Evolutionary conservation across 768 basidiomycete species (phyloP).

Genomic region (Leccinum subgranulosum): DNA sequence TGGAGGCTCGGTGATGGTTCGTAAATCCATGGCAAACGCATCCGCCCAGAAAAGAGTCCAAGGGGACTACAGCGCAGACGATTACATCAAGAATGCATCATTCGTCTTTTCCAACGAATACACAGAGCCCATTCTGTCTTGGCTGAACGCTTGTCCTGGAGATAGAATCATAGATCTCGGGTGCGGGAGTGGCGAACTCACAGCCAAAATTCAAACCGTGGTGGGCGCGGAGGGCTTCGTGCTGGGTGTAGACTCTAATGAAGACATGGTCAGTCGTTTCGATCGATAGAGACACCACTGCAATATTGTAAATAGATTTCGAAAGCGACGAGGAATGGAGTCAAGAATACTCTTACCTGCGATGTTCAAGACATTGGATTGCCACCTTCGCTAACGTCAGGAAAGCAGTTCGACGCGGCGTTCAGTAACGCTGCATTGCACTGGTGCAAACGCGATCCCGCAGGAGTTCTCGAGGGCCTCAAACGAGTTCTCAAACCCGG

Average conservation of each 20-base stretch:
- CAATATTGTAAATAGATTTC: constrained; percentile 41
- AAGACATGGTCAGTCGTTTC: constrained; percentile 61
- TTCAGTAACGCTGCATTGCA: constrained; percentile 82
- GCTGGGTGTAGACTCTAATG: constrained; percentile 67
- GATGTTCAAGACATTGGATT: constrained; percentile 51
- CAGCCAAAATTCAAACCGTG: constrained; percentile 48
- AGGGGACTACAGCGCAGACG: constrained; percentile 54
- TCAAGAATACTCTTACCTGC: constrained; percentile 45
- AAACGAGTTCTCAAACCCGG: constrained; percentile 62
- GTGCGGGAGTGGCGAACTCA: constrained; percentile 82
- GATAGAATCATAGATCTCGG: constrained; percentile 76
- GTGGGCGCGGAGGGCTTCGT: constrained; percentile 55
- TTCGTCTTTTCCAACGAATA: constrained; percentile 61
- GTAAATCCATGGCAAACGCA: constrained; percentile 8
- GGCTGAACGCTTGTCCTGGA: constrained; percentile 61
- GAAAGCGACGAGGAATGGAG: constrained; percentile 47
- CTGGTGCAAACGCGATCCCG: constrained; percentile 80
- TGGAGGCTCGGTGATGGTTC: not conserved
- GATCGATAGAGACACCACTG: not conserved
- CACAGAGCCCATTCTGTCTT: constrained; percentile 52
- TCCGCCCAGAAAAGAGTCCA: not conserved
- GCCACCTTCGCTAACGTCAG: constrained; percentile 27
- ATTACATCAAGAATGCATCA: constrained; percentile 61
- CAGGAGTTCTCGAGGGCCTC: constrained; percentile 58
- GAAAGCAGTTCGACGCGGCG: constrained; percentile 61